Evolutionary conservation across 495 filamentous ascomycete species (phyloP).

Genomic region (Chlorociboria aeruginascens): DNA sequence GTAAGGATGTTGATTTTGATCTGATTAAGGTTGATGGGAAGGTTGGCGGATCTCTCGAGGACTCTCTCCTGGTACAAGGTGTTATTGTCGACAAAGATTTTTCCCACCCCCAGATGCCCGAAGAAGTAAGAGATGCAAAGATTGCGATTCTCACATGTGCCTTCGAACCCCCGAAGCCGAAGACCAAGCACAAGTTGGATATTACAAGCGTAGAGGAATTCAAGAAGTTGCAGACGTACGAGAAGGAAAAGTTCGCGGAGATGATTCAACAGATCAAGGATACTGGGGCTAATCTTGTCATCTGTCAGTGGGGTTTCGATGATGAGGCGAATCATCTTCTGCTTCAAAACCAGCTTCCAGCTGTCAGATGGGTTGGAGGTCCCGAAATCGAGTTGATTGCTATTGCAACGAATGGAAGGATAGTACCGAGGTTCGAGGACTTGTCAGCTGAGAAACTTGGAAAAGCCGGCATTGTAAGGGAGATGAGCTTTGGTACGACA

Average conservation of each 20-base stretch:
- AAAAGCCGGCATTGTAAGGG: slow-evolving; percentile 76
- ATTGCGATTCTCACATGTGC: slow-evolving; percentile 95
- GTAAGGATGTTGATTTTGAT: slow-evolving; percentile 98
- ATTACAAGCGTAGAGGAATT: slow-evolving; percentile 97
- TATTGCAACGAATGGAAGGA: slow-evolving; percentile 94
- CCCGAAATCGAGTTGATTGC: slow-evolving; percentile 98
- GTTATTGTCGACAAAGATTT: slow-evolving; percentile 99
- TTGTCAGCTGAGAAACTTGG: slow-evolving; percentile 83
- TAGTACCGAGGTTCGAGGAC: slow-evolving; percentile 96
- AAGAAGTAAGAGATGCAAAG: slow-evolving; percentile 86
- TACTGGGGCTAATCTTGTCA: slow-evolving; percentile 92
- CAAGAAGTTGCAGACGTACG: slow-evolving; percentile 90
- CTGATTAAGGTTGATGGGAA: slow-evolving; percentile 99
- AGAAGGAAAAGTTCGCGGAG: slow-evolving; percentile 89
- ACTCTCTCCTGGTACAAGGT: slow-evolving; percentile 88
- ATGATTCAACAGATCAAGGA: slow-evolving; percentile 99
- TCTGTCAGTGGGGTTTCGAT: slow-evolving; percentile 99
- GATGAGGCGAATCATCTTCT: slow-evolving; percentile 97
- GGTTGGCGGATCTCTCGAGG: slow-evolving; percentile 89
- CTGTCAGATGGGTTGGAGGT: slow-evolving; percentile 95
- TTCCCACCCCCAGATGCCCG: slow-evolving; percentile 98
- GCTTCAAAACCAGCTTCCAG: slow-evolving; percentile 88
- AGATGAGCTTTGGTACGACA: slow-evolving; percentile 94
- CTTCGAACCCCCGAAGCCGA: slow-evolving; percentile 99
- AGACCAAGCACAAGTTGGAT: slow-evolving; percentile 99